Conservation (phyloP, 495 filamentous ascomycete species). For the Penicillium canariense region DNA sequence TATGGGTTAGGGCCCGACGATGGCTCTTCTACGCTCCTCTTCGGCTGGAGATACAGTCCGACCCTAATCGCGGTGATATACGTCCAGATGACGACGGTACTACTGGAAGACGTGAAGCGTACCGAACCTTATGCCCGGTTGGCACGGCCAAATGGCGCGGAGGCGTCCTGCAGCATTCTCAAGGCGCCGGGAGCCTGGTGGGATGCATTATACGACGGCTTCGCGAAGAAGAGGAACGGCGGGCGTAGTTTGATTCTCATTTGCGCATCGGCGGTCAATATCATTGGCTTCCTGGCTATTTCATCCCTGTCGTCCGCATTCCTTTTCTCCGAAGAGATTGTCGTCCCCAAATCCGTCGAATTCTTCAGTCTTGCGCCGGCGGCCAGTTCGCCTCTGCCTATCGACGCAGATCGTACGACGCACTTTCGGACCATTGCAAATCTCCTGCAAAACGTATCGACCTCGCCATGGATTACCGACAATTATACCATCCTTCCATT, state of each 20-base stretch:
- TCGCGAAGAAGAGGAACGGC: slow-evolving; percentile 23
- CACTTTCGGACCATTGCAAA: slow-evolving; percentile 35
- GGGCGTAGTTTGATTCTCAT: slow-evolving; percentile 28
- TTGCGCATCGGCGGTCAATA: slow-evolving; percentile 28
- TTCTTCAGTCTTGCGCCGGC: slow-evolving; percentile 21
- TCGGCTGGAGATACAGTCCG: slow-evolving; percentile 34
- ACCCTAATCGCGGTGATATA: slow-evolving; percentile 35
- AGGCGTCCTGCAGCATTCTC: slow-evolving; percentile 24
- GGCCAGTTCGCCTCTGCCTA: slow-evolving; percentile 10
- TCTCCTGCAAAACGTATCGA: slow-evolving; percentile 34
- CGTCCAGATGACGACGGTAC: slow-evolving; percentile 24
- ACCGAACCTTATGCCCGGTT: slow-evolving; percentile 36
- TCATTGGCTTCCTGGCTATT: slow-evolving; percentile 32
- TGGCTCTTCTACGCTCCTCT: slow-evolving; percentile 26
- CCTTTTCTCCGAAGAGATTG: slow-evolving; percentile 22
- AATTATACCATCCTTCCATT: slow-evolving; percentile 36
- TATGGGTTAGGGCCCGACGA: slow-evolving; percentile 30
- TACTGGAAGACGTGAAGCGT: slow-evolving; percentile 32
- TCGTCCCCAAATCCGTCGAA: slow-evolving; percentile 16
- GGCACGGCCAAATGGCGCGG: slow-evolving; percentile 25
- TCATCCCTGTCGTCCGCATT: slow-evolving; percentile 36
- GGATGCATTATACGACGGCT: slow-evolving; percentile 22
- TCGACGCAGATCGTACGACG: slow-evolving; percentile 19
- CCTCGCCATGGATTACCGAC: slow-evolving; percentile 40
- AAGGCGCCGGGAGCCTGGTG: slow-evolving; percentile 27